These are phyloP conservation scores for Phellopilus nigrolimitatus DNA, from an alignment of 1,284 basidiomycete species.

Conservation along the genomic window DNA sequence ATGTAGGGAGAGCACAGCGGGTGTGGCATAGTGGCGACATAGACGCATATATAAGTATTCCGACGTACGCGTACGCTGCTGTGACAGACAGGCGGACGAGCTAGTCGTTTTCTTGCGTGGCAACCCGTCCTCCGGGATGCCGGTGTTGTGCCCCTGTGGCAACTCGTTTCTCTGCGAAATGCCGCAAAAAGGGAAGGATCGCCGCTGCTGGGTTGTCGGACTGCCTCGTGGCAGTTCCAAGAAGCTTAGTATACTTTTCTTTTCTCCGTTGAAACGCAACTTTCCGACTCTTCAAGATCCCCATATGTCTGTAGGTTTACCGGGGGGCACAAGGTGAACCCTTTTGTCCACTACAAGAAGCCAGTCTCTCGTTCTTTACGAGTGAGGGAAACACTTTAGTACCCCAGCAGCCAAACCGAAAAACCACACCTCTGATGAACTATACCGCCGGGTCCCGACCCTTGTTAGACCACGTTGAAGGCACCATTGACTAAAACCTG, in stretches of 20 bases:
- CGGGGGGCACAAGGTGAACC: too few relatives aligned
- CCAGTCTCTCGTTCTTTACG: too few relatives aligned
- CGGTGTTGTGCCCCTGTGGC: slow-evolving; percentile 1
- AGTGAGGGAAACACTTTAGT: too few relatives aligned
- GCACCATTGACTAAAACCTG: neutral
- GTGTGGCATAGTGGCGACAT: too few relatives aligned
- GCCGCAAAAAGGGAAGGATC: neutral
- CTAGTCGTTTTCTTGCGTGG: too few relatives aligned
- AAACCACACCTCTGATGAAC: too few relatives aligned
- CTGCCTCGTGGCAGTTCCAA: neutral
- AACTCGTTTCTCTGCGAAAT: slow-evolving; percentile 4
- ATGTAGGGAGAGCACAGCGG: neutral
- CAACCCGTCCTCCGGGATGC: neutral
- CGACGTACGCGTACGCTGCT: too few relatives aligned
- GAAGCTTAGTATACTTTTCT: neutral
- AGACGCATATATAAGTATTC: neutral
- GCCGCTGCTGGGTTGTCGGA: neutral
- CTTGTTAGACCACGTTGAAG: slow-evolving; percentile 2
- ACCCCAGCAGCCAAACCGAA: too few relatives aligned
- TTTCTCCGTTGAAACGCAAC: neutral
- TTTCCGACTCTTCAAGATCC: neutral
- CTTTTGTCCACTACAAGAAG: too few relatives aligned
- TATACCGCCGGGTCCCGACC: neutral
- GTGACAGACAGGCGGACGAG: too few relatives aligned
- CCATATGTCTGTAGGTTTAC: neutral